These are phyloP conservation scores for Golubevia pallescens DNA, from an alignment of 1,284 basidiomycete genomes.

Conservation along the genomic window DNA sequence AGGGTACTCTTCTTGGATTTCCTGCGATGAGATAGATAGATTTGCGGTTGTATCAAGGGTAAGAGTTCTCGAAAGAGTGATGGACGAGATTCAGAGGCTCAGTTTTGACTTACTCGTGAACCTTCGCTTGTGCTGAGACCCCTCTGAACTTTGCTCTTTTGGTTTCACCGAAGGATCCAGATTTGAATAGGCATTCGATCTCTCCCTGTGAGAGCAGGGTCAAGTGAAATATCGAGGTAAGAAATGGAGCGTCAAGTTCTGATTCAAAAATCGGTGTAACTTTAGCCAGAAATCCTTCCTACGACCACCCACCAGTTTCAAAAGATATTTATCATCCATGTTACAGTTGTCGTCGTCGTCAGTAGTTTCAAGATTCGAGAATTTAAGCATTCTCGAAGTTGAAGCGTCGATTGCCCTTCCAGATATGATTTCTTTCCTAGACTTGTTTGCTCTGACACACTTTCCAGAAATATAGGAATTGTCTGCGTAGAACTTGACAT, in stretches of 20 bases:
- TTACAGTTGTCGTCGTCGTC: background rate
- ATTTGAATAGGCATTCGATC: too few relatives aligned
- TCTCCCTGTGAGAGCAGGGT: too few relatives aligned
- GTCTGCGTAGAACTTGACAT: background rate
- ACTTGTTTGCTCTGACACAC: background rate
- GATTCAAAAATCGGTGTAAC: background rate
- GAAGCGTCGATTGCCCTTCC: background rate
- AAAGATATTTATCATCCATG: background rate
- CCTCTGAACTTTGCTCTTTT: too few relatives aligned
- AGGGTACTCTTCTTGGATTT: too few relatives aligned
- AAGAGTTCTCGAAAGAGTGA: too few relatives aligned
- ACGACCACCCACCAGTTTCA: background rate
- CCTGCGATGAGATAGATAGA: too few relatives aligned
- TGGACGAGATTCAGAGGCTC: too few relatives aligned
- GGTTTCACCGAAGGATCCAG: too few relatives aligned
- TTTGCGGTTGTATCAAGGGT: too few relatives aligned
- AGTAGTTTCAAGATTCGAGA: background rate
- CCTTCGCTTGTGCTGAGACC: too few relatives aligned
- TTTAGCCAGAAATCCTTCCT: background rate
- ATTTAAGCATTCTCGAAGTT: background rate
- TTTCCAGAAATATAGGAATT: background rate
- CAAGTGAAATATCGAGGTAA: too few relatives aligned
- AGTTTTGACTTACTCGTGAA: too few relatives aligned
- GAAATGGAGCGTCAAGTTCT: background rate
- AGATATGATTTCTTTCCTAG: background rate